Base-by-base conservation (phyloP, 306 rosid genomes). In the Prunus salicina region DNA sequence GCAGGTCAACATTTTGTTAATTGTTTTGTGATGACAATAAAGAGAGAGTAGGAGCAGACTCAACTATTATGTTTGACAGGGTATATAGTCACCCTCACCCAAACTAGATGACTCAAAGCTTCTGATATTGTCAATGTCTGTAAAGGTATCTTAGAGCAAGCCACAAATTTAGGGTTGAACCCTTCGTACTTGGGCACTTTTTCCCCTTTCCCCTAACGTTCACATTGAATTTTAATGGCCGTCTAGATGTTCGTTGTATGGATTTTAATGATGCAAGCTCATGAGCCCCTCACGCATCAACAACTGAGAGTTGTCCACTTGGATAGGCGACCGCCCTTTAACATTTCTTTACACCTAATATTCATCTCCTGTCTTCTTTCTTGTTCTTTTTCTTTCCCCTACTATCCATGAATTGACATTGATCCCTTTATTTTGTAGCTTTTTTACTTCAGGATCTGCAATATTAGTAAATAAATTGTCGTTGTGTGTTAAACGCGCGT, bases 21-120 rank as follows among this genome's bases (percentile, higher is more conserved):
- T 13, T 28, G 25, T 53, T 64, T 61, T 58, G 34, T 11, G 32
- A 24, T 4, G 2, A 55, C 47, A 69, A 56, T 4, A 52, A 38
- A 57, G 51, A 73, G 74, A 58, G 64, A 69, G 68, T 81, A 14
- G 79, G 76, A 67, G 86, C 49, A 24, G 84, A 56, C 79, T 83
- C 73, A 87, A 81, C 89, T 80, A 86, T 89, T 84, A 68, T 69
- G 66, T 70, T 61, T 86, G 82, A 85, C 78, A 67, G 76, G 41
- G 27, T 6, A 41, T 51, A 56, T 83, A 41, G 11, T 51, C 76
- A 69, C 76, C 53, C 27, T n/a, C n/a, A n/a, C n/a, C n/a, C n/a
- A 32, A 4, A 73, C 46, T 34, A 63, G 28, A 78, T 57, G 64
- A 65, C 75, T 73, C 12, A 9, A 49, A 65, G 24, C 32, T 58